phyloP scores from a whole-genome alignment of 1,284 basidiomycete genomes.

The Fistulinella cinereoalba region DNA sequence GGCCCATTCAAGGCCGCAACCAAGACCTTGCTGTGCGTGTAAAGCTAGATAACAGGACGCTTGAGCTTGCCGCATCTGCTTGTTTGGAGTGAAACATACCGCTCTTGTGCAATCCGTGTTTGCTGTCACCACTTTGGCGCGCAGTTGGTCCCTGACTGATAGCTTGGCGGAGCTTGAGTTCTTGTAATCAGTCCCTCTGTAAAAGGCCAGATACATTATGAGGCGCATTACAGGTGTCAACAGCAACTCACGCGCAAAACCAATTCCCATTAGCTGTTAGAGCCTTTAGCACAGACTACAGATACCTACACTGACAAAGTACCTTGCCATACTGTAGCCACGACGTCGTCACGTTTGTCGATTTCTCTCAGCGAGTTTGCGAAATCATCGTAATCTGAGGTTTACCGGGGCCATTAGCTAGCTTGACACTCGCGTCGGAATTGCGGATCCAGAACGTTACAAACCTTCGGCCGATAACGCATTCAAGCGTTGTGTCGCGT shows the following conservation, averaged over 20 bases:
- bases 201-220: too few species aligned
- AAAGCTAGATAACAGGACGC: slow-evolving; percentile 43
- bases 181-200: slow-evolving; percentile 57
- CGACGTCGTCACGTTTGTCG: slow-evolving; percentile 58
- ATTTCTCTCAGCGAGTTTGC: slow-evolving; percentile 56
- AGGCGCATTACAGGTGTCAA: too few species aligned
- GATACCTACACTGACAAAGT: too few species aligned
- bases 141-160: slow-evolving; percentile 45
- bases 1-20: slow-evolving; percentile 71
- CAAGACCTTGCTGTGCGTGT: slow-evolving; percentile 61
- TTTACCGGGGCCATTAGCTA: background rate
- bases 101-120: slow-evolving; percentile 63
- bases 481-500: slow-evolving; percentile 57
- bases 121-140: slow-evolving; percentile 42
- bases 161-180: slow-evolving; percentile 4
- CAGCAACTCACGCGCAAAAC: slow-evolving; percentile 63
- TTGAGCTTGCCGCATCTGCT: background rate
- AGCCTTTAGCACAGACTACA: too few species aligned
- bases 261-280: slow-evolving; percentile 63
- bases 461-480: slow-evolving; percentile 57
- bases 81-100: slow-evolving; percentile 37
- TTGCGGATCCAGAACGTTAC: too few species aligned
- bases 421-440: too few species aligned
- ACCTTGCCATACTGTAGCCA: slow-evolving; percentile 70
- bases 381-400: slow-evolving; percentile 59